Evolutionary conservation across 306 rosid species (phyloP), one percentile per base, ranked within the genome.

Genomic region (Hylodesmum podocarpum): DNA sequence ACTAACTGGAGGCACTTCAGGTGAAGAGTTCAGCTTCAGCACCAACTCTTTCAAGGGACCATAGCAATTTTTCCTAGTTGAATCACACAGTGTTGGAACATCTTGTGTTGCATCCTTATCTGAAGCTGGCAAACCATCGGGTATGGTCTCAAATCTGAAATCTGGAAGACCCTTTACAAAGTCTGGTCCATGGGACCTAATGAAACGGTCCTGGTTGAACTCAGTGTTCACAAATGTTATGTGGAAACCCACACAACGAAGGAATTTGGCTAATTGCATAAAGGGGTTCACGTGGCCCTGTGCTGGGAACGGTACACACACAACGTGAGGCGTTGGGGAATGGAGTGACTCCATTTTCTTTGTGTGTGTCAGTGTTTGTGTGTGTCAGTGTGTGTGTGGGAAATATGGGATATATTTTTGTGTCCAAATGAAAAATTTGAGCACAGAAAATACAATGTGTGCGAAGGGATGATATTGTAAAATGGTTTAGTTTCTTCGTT

Each of bases 141-240:
- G 79, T 28, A 74, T 74, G 11, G 65, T 64, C 19, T 76, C 80
- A 31, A 67, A 76, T 49, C 8, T 18, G 19, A 76, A 76, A 64
- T 64, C 73, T 3, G 72, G 54, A 0, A 63, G 40, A 24, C 72
- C 80, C 29, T 63, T 63, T 1, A 76, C 29, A 8, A 49, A 76
- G 0, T 76, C 73, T 2, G 0, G 3, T n/a, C 80, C 80, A 22
- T 13, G 73, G 1, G 80, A 76, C n/a, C 8, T 76, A 0, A 46
- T 2, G 6, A 76, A 24, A 22, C 80, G 80, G 3, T 64, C 49
- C 53, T 76, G 80, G 21, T 76, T 76, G 29, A 64, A 76, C 37
- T 76, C 80, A 0, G 72, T 76, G 65, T 76, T 76, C 0, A 76
- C 80, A 36, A 63, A 76, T 0, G 80, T 76, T 76, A 76, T 76